These are phyloP conservation scores for Tolypocladium amazonense DNA, from an alignment of 2,329 filamentous ascomycete species.

Conservation along the genomic window DNA sequence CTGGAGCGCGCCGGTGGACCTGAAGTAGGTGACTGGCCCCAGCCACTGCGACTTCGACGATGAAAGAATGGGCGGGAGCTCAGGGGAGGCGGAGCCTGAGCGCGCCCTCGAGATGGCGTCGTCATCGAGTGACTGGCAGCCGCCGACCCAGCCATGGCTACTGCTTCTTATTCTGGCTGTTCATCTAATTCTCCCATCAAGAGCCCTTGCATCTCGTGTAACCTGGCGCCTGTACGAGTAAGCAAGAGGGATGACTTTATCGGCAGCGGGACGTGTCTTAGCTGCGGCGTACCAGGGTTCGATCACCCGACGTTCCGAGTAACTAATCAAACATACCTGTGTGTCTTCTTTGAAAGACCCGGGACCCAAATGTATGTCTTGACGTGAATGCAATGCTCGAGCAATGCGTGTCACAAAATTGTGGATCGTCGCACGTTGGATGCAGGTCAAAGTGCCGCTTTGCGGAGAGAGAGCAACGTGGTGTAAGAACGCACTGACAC, in stretches of 20 bases:
- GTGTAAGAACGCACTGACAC: not conserved
- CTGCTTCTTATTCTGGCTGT: not conserved
- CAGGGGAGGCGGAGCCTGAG: not conserved
- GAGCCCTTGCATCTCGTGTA: not conserved
- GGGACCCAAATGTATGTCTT: not conserved
- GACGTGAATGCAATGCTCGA: not conserved
- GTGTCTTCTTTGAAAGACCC: not conserved
- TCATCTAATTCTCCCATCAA: not conserved
- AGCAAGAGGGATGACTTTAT: not conserved
- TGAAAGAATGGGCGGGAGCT: constrained; percentile 2
- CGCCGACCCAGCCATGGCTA: not conserved
- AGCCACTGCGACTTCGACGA: constrained; percentile 3
- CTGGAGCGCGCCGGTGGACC: not conserved
- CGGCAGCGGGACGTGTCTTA: not conserved
- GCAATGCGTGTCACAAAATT: not conserved
- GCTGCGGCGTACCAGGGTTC: not conserved
- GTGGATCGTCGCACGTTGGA: not conserved
- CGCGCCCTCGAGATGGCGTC: not conserved
- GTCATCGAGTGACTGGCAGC: not conserved
- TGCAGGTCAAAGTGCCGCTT: not conserved
- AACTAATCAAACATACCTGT: not conserved
- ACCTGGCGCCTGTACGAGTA: not conserved
- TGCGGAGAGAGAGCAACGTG: not conserved
- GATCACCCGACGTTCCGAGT: not conserved
- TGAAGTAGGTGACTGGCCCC: not conserved